Conservation (phyloP, 768 basidiomycete genomes). For the Leccinum uliginosum region DNA sequence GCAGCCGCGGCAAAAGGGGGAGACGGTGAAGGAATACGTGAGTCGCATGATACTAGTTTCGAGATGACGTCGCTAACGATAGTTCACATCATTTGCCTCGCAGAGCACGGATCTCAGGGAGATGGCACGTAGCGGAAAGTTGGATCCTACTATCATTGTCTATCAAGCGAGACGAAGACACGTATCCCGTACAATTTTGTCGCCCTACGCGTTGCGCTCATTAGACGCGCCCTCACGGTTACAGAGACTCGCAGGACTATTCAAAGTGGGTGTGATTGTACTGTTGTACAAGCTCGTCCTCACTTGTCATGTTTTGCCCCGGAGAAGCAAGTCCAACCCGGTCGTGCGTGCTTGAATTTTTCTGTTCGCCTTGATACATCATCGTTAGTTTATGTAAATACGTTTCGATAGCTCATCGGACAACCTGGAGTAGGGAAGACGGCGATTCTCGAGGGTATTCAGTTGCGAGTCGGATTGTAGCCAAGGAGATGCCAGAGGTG, state of each 20-base stretch:
- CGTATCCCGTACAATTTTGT: neutral
- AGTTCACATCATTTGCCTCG: neutral
- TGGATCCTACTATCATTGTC: constrained; percentile 90
- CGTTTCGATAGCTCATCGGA: constrained; percentile 74
- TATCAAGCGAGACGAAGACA: constrained; percentile 85
- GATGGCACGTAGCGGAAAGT: constrained; percentile 75
- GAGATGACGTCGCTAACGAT: neutral
- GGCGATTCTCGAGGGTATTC: constrained; percentile 84
- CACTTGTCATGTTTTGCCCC: constrained; percentile 58
- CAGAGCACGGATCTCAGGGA: constrained; percentile 84
- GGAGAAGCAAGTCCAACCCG: constrained; percentile 89
- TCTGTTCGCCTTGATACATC: neutral
- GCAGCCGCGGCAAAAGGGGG: constrained; percentile 71
- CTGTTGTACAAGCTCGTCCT: neutral
- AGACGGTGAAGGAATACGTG: constrained; percentile 78
- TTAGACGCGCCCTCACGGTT: neutral
- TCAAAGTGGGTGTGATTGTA: constrained; percentile 56
- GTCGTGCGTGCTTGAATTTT: constrained; percentile 49
- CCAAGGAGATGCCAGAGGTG: constrained; percentile 90
- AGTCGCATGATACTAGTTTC: constrained; percentile 27
- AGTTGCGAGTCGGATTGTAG: constrained; percentile 82
- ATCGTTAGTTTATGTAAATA: neutral
- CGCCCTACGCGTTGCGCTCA: neutral
- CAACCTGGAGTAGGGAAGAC: constrained; percentile 93
- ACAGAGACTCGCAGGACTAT: constrained; percentile 84